A percentile compares a stretch with the other conserved stretches of the same genome.
phyloP scores from a whole-genome alignment of 2,329 filamentous ascomycete species.

The Aspergillus vadensis region DNA sequence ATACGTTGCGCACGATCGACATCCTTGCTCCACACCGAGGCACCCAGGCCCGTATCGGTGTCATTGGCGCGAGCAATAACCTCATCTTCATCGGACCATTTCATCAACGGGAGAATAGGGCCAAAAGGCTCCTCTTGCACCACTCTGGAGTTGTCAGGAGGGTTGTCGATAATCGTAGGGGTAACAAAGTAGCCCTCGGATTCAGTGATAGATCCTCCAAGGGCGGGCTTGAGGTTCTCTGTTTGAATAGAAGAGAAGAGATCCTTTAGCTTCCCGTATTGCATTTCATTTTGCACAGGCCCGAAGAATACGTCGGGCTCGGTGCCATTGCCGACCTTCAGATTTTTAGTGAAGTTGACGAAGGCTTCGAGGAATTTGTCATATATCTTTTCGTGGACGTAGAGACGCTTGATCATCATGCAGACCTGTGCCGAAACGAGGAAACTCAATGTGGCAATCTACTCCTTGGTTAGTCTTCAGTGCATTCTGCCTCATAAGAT shows the following conservation, averaged over 20 bases:
- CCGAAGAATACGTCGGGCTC: slow-evolving; percentile 52
- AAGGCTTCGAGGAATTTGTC: slow-evolving; percentile 52
- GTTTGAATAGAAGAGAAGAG: slow-evolving; percentile 59
- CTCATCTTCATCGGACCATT: slow-evolving; percentile 61
- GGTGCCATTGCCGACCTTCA: slow-evolving; percentile 37
- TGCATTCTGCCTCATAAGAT: too few species aligned
- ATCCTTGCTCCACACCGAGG: slow-evolving; percentile 60
- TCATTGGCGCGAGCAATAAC: slow-evolving; percentile 58
- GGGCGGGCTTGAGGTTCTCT: slow-evolving; percentile 54
- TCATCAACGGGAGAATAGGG: slow-evolving; percentile 63
- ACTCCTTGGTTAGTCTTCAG: too few species aligned
- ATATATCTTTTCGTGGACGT: slow-evolving; percentile 60
- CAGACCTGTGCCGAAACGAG: slow-evolving; percentile 58
- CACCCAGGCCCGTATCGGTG: slow-evolving; percentile 54
- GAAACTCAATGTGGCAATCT: slow-evolving; percentile 47
- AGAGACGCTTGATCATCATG: slow-evolving; percentile 58
- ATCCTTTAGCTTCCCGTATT: slow-evolving; percentile 60
- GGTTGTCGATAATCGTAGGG: slow-evolving; percentile 59
- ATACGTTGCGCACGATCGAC: slow-evolving; percentile 24
- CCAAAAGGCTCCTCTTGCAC: slow-evolving; percentile 62
- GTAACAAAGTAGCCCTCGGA: slow-evolving; percentile 57
- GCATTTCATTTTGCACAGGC: slow-evolving; percentile 64
- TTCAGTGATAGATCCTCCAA: slow-evolving; percentile 46
- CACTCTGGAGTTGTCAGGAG: slow-evolving; percentile 55
- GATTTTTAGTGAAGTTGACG: slow-evolving; percentile 44